Conservation (phyloP, 1,139 yeast species). For the Candida sp. region DNA sequence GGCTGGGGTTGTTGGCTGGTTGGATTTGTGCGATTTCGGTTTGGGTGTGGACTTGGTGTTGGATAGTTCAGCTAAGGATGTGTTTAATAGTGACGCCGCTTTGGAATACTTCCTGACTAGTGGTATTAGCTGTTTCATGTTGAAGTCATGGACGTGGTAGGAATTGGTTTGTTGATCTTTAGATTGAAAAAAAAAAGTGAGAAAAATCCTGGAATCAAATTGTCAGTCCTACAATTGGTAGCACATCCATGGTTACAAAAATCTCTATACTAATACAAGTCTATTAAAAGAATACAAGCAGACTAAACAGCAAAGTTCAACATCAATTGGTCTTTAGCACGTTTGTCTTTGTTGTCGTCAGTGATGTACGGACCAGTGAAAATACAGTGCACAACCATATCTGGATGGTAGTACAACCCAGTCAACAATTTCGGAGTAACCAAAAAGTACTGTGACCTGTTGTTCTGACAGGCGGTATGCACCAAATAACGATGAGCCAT, state of each 20-base stretch:
- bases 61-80: not conserved
- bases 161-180: not conserved
- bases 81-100: not conserved
- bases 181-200: not conserved
- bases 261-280: not conserved
- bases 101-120: not conserved
- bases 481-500: conserved; percentile 89
- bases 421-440: conserved; percentile 93
- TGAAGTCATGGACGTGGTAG: too few species aligned
- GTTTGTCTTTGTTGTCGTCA: conserved; percentile 9
- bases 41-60: not conserved
- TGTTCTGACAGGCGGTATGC: conserved; percentile 72
- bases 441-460: conserved; percentile 79
- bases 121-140: not conserved
- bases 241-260: not conserved
- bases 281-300: not conserved
- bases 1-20: conserved; percentile 62
- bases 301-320: conserved; percentile 28
- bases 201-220: not conserved
- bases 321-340: conserved; percentile 29
- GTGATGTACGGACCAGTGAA: conserved; percentile 61
- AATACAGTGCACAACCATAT: conserved; percentile 89
- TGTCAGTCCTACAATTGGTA: not conserved
- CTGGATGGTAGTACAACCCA: conserved; percentile 75
- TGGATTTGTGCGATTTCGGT: conserved; percentile 36